These are phyloP conservation scores for Blastocystis sp. DNA, from an alignment of 352 stramenopile species.

Conservation along the genomic window DNA sequence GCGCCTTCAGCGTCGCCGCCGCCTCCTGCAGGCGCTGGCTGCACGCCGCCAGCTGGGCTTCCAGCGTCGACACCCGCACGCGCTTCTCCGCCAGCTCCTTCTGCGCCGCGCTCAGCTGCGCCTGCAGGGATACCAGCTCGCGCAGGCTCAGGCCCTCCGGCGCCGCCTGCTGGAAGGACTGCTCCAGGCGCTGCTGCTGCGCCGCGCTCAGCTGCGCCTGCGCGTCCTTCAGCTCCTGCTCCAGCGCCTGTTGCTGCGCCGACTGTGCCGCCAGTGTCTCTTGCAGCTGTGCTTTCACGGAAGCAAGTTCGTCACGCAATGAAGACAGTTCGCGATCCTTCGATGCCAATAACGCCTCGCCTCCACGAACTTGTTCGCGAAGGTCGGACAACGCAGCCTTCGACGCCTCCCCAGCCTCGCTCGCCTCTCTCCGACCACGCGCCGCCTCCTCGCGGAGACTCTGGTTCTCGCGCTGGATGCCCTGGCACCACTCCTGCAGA, in stretches of 20 bases:
- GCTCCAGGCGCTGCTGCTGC: not conserved
- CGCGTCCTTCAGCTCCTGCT: not conserved
- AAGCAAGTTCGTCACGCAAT: not conserved
- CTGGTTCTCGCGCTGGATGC: not conserved
- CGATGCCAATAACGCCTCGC: not conserved
- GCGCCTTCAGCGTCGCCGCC: not conserved
- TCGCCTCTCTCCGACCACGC: not conserved
- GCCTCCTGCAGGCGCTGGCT: not conserved
- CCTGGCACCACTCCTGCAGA: conserved; percentile 26
- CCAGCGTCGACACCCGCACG: not conserved
- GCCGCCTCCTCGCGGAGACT: not conserved
- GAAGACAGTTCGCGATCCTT: not conserved
- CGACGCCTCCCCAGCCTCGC: not conserved
- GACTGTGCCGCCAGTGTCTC: not conserved
- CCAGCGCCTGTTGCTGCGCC: not conserved
- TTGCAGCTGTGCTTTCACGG: not conserved
- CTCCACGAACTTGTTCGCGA: no score
- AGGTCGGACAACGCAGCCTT: no score
- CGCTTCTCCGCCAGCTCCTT: conserved; percentile 45
- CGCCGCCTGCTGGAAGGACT: not conserved
- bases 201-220: not conserved
- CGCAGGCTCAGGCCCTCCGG: not conserved
- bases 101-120: not conserved
- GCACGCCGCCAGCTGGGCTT: not conserved
- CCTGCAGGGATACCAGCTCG: not conserved